Evolutionary conservation across 163 green algal species (phyloP), one percentile per base, ranked within the genome.

Genomic region (Smithsoniella earleae): DNA sequence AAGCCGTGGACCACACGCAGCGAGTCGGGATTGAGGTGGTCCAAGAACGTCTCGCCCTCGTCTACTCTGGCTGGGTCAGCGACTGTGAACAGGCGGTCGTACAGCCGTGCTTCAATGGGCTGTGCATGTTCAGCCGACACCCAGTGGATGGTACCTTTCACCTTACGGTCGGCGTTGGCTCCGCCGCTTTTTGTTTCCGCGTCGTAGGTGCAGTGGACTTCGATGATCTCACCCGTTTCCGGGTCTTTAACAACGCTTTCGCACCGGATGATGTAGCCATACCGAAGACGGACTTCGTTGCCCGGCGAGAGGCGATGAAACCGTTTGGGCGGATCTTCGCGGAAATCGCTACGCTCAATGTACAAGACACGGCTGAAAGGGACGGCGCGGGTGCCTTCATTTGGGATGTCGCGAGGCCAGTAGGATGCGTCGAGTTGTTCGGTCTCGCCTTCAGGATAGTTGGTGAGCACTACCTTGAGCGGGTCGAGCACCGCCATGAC

Each of bases 141-240:
- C 44, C 44, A 54, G 44, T 54, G 44, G 44, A 54, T 54, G 44
- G 44, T 54, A 20, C 44, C 44, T 20, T 54, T 54, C 20, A 54
- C 44, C 44, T 54, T 54, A 20, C 20, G 20, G 44, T 54, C 44
- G 44, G 44, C 44, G 44, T 20, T 54, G n/a, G n/a, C n/a, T n/a
- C n/a, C n/a, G n/a, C n/a, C n/a, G n/a, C n/a, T n/a, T n/a, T n/a
- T n/a, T 20, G 44, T 54, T 20, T 54, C 44, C 20, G 44, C 20
- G 44, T 54, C 20, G 44, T 22, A 54, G 44, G 20, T 54, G 20
- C 44, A 54, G 44, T 20, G 44, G 44, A 54, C 20, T 20, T 54
- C 44, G 44, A 20, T 54, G 44, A 54, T 20, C 44, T 54, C 20
- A 20, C 44, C 44, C 20, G 44, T 20, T 20, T 20, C 44, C n/a